phyloP scores from a whole-genome alignment of 176 grass and related monocot genomes.

The Tuctoria greenei region DNA sequence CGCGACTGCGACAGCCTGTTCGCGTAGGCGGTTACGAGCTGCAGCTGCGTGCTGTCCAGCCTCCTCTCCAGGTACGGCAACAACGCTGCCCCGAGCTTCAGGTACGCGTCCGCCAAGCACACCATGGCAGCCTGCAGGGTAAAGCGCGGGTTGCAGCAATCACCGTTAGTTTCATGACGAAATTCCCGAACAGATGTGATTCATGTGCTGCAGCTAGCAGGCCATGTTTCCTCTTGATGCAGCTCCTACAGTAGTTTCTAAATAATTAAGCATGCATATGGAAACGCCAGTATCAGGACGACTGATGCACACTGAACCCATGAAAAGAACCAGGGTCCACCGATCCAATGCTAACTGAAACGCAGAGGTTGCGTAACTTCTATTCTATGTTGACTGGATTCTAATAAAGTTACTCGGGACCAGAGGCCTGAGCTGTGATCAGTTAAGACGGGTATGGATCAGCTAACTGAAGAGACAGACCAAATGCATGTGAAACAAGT shows the following conservation, averaged over 20 bases:
- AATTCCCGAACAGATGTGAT: not conserved
- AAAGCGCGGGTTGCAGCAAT: not conserved
- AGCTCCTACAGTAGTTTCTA: not conserved
- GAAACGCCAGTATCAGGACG: not conserved
- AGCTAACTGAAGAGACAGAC: too few relatives aligned
- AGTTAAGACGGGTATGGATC: too few relatives aligned
- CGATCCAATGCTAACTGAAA: not conserved
- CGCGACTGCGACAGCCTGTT: conserved; percentile 56
- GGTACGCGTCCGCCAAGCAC: conserved; percentile 78
- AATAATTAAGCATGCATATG: not conserved
- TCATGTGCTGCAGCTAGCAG: not conserved
- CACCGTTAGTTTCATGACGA: not conserved
- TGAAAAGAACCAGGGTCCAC: conserved; percentile 10
- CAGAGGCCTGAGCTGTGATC: too few relatives aligned
- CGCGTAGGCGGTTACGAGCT: conserved; percentile 48
- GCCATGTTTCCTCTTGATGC: not conserved
- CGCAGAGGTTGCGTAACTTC: not conserved
- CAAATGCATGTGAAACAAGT: too few relatives aligned
- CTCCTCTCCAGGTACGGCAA: conserved; percentile 38
- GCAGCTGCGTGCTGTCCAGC: conserved; percentile 40
- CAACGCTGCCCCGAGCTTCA: conserved; percentile 64
- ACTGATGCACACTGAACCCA: not conserved
- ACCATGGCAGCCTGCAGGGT: conserved; percentile 55
- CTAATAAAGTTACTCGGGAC: conserved; percentile 26
- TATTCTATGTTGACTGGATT: conserved; percentile 26